Evolutionary conservation across 2,329 filamentous ascomycete genomes (phyloP).

Genomic region (Chaetomium olivaceum): DNA sequence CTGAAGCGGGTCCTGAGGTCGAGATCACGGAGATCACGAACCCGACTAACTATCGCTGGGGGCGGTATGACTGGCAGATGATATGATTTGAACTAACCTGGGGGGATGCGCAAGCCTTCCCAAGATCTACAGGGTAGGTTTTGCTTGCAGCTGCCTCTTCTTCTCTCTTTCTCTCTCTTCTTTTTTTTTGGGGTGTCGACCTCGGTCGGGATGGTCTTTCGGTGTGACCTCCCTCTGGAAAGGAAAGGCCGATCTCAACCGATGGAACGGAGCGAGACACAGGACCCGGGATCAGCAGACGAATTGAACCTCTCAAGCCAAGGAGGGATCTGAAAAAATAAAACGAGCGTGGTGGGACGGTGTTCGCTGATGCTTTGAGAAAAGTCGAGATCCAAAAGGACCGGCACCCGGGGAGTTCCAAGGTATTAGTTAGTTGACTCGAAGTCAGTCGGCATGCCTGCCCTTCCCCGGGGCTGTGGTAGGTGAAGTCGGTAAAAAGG

Average conservation of each 20-base stretch:
- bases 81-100: slow-evolving; percentile 12
- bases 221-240: slow-evolving; percentile 4
- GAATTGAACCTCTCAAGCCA: neutral
- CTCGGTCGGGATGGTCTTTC: neutral
- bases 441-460: slow-evolving; percentile 5
- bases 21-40: slow-evolving; percentile 19
- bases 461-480: neutral
- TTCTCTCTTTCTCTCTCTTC: neutral
- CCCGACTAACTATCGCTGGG: neutral
- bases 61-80: slow-evolving; percentile 6
- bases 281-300: neutral
- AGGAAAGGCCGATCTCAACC: slow-evolving; percentile 22
- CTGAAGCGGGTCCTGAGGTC: slow-evolving; percentile 21
- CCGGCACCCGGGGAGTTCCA: slow-evolving; percentile 18
- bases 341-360: slow-evolving; percentile 27
- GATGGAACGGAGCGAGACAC: slow-evolving; percentile 11
- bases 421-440: slow-evolving; percentile 23
- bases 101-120: slow-evolving; percentile 9
- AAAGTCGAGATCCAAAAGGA: slow-evolving; percentile 18
- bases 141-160: neutral
- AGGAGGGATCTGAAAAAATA: neutral
- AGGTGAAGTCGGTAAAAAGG: slow-evolving; percentile 18
- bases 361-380: slow-evolving; percentile 10
- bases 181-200: neutral
- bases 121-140: slow-evolving; percentile 6